phyloP scores from a whole-genome alignment of 2,329 filamentous ascomycete species.

The Xylariaceae sp. region DNA sequence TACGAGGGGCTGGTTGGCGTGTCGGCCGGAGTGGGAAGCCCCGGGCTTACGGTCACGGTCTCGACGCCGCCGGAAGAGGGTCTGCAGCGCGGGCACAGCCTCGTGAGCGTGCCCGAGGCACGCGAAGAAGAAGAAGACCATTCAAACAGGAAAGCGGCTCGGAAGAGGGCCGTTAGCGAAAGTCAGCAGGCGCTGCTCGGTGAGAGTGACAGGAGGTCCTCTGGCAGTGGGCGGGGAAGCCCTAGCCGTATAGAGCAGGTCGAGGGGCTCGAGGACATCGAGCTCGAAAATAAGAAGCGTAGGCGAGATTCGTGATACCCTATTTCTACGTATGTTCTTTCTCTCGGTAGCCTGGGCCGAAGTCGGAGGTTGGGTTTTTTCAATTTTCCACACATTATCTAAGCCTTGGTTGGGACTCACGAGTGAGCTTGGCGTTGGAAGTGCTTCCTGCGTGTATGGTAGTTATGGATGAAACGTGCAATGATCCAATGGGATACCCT shows the following conservation, averaged over 20 bases:
- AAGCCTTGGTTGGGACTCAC: no score
- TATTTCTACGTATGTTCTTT: neutral
- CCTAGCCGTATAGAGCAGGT: slow-evolving; percentile 26
- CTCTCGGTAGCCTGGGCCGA: neutral
- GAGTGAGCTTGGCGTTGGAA: slow-evolving; percentile 7
- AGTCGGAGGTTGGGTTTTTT: neutral
- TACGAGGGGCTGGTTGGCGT: slow-evolving; percentile 28
- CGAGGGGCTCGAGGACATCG: slow-evolving; percentile 34
- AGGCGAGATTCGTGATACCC: slow-evolving; percentile 28
- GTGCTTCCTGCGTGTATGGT: neutral
- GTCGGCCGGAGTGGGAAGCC: neutral
- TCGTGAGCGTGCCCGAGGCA: slow-evolving; percentile 40
- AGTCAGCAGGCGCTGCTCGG: slow-evolving; percentile 17
- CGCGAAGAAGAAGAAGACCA: slow-evolving; percentile 36
- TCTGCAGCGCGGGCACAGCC: slow-evolving; percentile 31
- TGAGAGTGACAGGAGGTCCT: neutral
- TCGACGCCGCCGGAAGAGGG: slow-evolving; percentile 23
- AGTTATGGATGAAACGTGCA: slow-evolving; percentile 7
- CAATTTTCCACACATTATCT: no score
- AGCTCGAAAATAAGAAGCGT: slow-evolving; percentile 27
- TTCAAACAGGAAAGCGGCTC: neutral
- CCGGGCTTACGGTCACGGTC: slow-evolving; percentile 16
- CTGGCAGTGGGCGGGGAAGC: slow-evolving; percentile 11
- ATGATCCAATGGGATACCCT: no score
- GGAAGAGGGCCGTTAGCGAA: slow-evolving; percentile 11